Evolutionary conservation across 2,329 filamentous ascomycete genomes (phyloP), one percentile per base, ranked within the genome.

Genomic region (Pestalotiopsis sp.): DNA sequence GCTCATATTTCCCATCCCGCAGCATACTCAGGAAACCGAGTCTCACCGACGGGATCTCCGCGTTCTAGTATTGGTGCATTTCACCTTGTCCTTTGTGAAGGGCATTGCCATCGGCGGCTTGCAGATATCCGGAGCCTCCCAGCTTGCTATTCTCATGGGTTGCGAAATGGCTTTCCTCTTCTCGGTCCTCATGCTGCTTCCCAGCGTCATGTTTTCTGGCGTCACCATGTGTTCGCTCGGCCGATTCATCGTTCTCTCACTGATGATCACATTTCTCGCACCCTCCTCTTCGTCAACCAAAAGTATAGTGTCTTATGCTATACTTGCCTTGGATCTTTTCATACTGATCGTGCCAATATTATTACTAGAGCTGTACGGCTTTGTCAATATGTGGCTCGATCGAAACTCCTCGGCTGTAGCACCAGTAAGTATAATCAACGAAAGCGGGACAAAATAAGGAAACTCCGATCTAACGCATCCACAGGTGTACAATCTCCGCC

Each of bases 161-260:
- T 71, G 70, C 62, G 71, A 72, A 17, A 25, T 70, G 12, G 45
- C 70, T 13, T 52, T 71, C n/a, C 14, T 71, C 14, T 70, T 68
- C 5, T 73, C 61, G 39, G 36, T 64, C 27, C 66, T 49, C 68
- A 71, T n/a, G 68, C 68, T 13, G 68, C 68, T 27, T 68, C 72
- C 57, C 67, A 72, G 23, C 66, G 68, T 20, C 20, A 36, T 25
- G 14, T 57, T 31, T 20, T 52, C 58, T 1, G n/a, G 36, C 5
- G 4, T 64, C 3, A 31, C 25, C 11, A 20, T 45, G n/a, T 45
- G 39, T 20, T 36, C 38, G 14, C 38, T 27, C n/a, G 61, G 61
- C 61, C 38, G 61, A 20, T 64, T 64, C 20, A 11, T 49, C 31
- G 39, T 49, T 14, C 25, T 64, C 20, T 45, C 41, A 9, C 61